Evolutionary conservation across 192 early-diverging fungal species (phyloP), one percentile per base, ranked within the genome.

Genomic region (Podochytrium sp.): DNA sequence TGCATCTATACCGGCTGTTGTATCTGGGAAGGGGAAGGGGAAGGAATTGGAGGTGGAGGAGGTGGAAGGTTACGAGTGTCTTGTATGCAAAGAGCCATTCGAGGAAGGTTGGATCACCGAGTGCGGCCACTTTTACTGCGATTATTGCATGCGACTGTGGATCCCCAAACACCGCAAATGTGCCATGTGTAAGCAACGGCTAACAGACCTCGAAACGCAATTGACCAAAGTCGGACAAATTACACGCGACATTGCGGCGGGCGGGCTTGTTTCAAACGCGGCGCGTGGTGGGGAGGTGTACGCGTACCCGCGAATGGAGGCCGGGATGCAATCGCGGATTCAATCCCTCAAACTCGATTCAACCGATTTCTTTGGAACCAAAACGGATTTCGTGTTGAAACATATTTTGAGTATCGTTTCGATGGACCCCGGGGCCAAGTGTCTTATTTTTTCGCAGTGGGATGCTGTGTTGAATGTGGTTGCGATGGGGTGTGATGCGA

Each of bases 391-490:
- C 38, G 59, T 87, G 12, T 40, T 86, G 51, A 61, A 72, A 29
- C 86, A 87, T 71, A 50, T 87, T 3, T 41, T 76, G 2, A 63
- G 76, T 58, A 41, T 87, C 62, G 52, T 49, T 7, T 4, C 1
- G 33, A 43, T 57, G 18, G 78, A 80, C 59, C 80, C 80, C 25
- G 65, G 51, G 0, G 70, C 77, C 34, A 84, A 84, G 67, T 43
- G 61, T 3, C 63, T 87, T n/a, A 33, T 86, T 27, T 87, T 87
- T 69, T 84, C 82, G 23, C 86, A 87, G 47, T 87, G 84, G 84
- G 81, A 80, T 30, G 58, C 77, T 30, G 82, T 87, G 7, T 67
- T 87, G 5, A 68, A 79, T 29, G 75, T 85, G 56, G 61, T 87
- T 40, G 76, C 57, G 16, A 41, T 49, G 18, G 82, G 67, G 7